Conservation (phyloP, 2,329 filamentous ascomycete species). For the Hypoxylon rubiginosum region DNA sequence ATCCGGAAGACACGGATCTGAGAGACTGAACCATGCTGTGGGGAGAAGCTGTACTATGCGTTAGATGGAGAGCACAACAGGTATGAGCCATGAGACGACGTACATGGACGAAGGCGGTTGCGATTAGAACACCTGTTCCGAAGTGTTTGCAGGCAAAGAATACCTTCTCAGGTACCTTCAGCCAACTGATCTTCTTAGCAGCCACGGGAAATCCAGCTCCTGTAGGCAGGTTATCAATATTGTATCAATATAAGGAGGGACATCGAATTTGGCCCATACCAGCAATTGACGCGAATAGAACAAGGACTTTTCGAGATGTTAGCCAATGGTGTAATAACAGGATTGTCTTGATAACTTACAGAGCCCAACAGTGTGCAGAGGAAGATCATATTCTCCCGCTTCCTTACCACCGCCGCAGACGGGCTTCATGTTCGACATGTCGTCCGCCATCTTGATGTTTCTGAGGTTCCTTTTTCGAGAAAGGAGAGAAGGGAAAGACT, state of each 20-base stretch:
- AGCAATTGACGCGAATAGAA: conserved; percentile 57
- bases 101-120: conserved; percentile 80
- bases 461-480: conserved; percentile 22
- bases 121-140: conserved; percentile 78
- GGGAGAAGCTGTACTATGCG: conserved; percentile 63
- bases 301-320: conserved; percentile 54
- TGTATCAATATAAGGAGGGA: background rate
- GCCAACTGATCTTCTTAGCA: conserved; percentile 68
- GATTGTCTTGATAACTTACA: conserved; percentile 52
- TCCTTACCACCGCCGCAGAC: conserved; percentile 55
- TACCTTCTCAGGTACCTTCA: conserved; percentile 68
- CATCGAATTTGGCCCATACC: conserved; percentile 45
- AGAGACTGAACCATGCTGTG: conserved; percentile 68
- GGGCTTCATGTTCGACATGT: conserved; percentile 52
- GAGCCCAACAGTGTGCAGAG: conserved; percentile 58
- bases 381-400: conserved; percentile 58
- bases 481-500: conserved; percentile 34
- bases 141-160: conserved; percentile 76
- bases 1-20: conserved; percentile 68
- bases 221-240: conserved; percentile 38
- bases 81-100: conserved; percentile 40
- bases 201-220: conserved; percentile 66
- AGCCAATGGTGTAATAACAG: background rate
- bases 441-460: conserved; percentile 45
- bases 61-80: conserved; percentile 8